phyloP scores from a whole-genome alignment of 1,284 basidiomycete genomes.

The Filobasidium uniguttulatum region DNA sequence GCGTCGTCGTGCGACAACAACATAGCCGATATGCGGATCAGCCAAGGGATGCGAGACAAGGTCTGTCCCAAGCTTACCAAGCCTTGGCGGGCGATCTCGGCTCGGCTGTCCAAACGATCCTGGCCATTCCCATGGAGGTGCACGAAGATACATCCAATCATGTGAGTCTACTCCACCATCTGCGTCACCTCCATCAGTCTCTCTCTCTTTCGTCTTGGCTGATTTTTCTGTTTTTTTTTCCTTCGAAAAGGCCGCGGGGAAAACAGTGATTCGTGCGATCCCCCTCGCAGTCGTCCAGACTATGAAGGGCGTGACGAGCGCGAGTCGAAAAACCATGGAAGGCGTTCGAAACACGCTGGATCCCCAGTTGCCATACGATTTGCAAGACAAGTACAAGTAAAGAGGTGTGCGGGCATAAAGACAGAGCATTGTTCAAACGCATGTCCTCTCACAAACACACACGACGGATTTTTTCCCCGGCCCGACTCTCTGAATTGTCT shows the following conservation, averaged over 20 bases:
- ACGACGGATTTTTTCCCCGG: too few species aligned
- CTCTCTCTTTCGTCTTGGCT: neutral
- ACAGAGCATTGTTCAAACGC: too few species aligned
- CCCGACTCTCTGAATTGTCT: too few species aligned
- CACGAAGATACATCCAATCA: slow-evolving; percentile 82
- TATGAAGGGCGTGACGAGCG: slow-evolving; percentile 92
- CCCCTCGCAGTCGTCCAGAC: slow-evolving; percentile 92
- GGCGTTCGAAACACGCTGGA: slow-evolving; percentile 83
- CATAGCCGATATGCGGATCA: slow-evolving; percentile 85
- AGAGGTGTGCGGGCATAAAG: too few species aligned
- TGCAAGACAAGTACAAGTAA: slow-evolving; percentile 73
- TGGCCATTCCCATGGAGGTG: slow-evolving; percentile 97
- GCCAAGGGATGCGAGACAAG: slow-evolving; percentile 67
- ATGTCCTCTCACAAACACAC: too few species aligned
- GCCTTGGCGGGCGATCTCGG: slow-evolving; percentile 72
- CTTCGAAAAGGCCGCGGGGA: slow-evolving; percentile 58
- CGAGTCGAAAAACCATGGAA: slow-evolving; percentile 83
- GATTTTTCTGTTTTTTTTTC: neutral
- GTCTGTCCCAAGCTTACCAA: slow-evolving; percentile 76
- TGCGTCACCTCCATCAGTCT: neutral
- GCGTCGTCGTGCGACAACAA: slow-evolving; percentile 13
- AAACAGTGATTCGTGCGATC: slow-evolving; percentile 84
- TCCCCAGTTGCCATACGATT: slow-evolving; percentile 60
- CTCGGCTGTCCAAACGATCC: slow-evolving; percentile 90
- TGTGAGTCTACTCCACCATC: slow-evolving; percentile 39